Evolutionary conservation across 352 stramenopile species (phyloP).

Genomic region (Phytophthora europaea): DNA sequence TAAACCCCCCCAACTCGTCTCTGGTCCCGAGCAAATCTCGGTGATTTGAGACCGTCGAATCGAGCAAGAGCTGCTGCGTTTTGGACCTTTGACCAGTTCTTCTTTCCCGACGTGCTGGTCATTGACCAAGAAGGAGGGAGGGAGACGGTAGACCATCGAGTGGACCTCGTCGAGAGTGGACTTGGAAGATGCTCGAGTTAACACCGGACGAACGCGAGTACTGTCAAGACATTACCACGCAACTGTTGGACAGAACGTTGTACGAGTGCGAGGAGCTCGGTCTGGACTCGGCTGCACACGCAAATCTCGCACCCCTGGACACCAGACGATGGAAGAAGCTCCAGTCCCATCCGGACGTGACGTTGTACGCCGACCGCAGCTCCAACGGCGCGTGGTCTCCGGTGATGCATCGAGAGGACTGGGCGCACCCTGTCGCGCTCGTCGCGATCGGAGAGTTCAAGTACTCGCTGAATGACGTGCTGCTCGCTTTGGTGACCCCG

Average conservation of each 20-base stretch:
- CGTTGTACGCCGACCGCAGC: conserved; percentile 33
- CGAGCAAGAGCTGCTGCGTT: conserved; percentile 12
- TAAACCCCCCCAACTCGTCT: background rate
- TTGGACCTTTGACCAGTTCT: conserved; percentile 20
- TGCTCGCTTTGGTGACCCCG: conserved; percentile 21
- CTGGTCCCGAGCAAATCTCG: background rate
- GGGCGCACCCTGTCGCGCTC: conserved; percentile 24
- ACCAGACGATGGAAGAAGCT: conserved; percentile 37
- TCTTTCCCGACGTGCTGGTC: background rate
- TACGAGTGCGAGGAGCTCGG: conserved; percentile 35
- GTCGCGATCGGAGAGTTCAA: conserved; percentile 27
- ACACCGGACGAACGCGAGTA: conserved; percentile 25
- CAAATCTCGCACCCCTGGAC: conserved; percentile 12
- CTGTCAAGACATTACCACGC: conserved; percentile 33
- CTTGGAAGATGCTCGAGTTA: conserved; percentile 21
- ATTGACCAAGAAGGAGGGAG: conserved; percentile 1
- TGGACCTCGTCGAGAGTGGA: conserved; percentile 3
- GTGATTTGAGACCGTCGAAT: conserved; percentile 11
- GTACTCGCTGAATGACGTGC: conserved; percentile 27
- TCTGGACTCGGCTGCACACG: conserved; percentile 17
- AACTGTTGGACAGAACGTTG: conserved; percentile 32
- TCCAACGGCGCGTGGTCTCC: conserved; percentile 29
- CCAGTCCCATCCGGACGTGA: conserved; percentile 28
- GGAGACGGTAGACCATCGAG: conserved; percentile 1
- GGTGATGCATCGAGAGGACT: conserved; percentile 24